Evolutionary conservation across 495 filamentous ascomycete species (phyloP), one percentile per base, ranked within the genome.

Genomic region (Margaritispora aquatica): DNA sequence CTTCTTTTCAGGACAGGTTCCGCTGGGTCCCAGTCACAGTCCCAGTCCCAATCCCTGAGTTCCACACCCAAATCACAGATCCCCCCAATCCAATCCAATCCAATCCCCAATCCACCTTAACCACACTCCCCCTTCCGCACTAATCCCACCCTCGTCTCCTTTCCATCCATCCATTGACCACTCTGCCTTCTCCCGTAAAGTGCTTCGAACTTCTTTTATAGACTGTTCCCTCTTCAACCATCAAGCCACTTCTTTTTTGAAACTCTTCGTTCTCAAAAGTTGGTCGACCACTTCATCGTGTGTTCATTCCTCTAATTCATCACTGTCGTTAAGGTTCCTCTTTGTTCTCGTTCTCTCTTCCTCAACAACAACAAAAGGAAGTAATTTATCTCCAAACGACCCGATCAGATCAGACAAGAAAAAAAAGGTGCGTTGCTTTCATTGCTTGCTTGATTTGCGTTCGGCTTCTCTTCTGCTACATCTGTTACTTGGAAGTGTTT

Each of bases 311-410:
- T 60, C 55, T 31, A 15, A 58, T 65, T 65, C 62, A 60, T 22
- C 58, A 65, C 62, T 65, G 58, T 65, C 62, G 62, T 65, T 65
- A 61, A 65, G 51, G 54, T 64, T 36, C 58, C n/a, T 26, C 29
- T 34, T n/a, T 54, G 31, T 58, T 54, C n/a, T 34, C 49, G 17
- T 36, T n/a, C n/a, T 26, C 21, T 26, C 26, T n/a, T 22, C 21
- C n/a, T n/a, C n/a, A n/a, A n/a, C n/a, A n/a, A n/a, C 47, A 50
- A 11, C 47, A 24, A 23, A 50, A 50, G 38, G 38, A 44, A 44
- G 38, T 44, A 5, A 34, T 10, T 9, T 44, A 9, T 3, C 38
- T 49, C 50, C 23, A 24, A 19, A n/a, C 36, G 31, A n/a, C 34
- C 62, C 36, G 58, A 52, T 54, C 23, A 57, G 44, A 49, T n/a